These are phyloP conservation scores for Colletotrichum aenigma DNA, from an alignment of 2,329 filamentous ascomycete species.

Conservation along the genomic window DNA sequence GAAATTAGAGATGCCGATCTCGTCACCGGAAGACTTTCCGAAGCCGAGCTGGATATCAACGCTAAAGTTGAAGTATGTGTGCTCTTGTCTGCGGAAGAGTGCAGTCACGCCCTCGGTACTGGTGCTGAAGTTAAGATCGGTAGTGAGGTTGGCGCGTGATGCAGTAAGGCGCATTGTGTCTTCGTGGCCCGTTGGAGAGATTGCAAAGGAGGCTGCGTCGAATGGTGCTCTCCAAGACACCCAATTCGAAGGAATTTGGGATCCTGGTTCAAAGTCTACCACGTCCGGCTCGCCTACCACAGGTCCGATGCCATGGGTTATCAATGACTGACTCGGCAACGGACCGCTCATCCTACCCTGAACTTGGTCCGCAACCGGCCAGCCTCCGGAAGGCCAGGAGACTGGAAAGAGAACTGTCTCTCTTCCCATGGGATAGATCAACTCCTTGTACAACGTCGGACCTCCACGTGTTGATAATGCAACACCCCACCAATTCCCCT, in stretches of 20 bases:
- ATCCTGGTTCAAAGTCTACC: not conserved
- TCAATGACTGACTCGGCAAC: not conserved
- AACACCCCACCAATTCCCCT: constrained; percentile 57
- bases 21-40: not conserved
- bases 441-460: constrained; percentile 31
- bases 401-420: constrained; percentile 54
- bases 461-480: constrained; percentile 49
- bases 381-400: not conserved
- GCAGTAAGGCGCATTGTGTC: not conserved
- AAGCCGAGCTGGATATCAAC: not conserved
- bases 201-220: not conserved
- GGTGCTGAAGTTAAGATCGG: not conserved
- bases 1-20: not conserved
- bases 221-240: not conserved
- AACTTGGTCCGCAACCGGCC: not conserved
- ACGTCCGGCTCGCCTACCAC: not conserved
- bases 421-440: constrained; percentile 56
- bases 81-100: not conserved
- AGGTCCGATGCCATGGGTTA: not conserved
- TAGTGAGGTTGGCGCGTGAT: not conserved
- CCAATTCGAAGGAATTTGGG: not conserved
- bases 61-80: not conserved
- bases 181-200: not conserved
- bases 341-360: not conserved
- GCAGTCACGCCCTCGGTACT: not conserved